Evolutionary conservation across 768 basidiomycete genomes (phyloP).

Genomic region (Symmetrospora coprosmae): DNA sequence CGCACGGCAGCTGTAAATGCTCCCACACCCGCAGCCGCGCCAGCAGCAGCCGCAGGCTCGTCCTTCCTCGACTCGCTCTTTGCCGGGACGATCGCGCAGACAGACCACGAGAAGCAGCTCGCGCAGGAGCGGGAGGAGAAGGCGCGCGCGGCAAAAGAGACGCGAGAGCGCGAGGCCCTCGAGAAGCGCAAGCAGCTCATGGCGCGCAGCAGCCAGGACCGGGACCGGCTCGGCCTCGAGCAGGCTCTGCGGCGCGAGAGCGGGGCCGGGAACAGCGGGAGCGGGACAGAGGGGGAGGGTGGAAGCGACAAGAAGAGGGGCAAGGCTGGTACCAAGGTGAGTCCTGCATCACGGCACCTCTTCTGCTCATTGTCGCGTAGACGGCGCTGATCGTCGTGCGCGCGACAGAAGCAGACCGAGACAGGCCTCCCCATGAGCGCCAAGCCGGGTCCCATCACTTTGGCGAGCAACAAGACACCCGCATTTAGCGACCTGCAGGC

Average conservation of each 20-base stretch:
- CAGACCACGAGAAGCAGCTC: conserved; percentile 11
- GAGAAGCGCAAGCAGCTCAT: conserved; percentile 4
- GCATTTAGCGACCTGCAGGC: neutral
- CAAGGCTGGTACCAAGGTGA: neutral
- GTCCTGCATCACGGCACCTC: neutral
- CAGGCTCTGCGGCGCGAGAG: no score
- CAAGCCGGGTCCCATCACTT: neutral
- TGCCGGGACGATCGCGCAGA: conserved; percentile 8
- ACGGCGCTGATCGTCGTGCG: neutral
- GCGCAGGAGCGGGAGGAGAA: conserved; percentile 10
- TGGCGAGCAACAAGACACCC: neutral
- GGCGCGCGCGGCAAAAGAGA: neutral
- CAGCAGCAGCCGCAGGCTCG: neutral
- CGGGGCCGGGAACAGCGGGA: neutral
- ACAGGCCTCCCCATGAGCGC: neutral
- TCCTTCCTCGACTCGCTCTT: conserved; percentile 14
- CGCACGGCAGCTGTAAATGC: no score
- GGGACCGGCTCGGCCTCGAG: no score
- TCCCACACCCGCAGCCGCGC: neutral
- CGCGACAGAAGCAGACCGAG: neutral
- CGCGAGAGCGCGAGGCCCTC: neutral
- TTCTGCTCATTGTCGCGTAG: neutral
- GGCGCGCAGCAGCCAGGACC: no score
- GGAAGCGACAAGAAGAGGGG: neutral
- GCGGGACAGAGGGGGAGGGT: neutral